phyloP scores from a whole-genome alignment of 202 grass and related monocot genomes.

The Eragrostis tef region DNA sequence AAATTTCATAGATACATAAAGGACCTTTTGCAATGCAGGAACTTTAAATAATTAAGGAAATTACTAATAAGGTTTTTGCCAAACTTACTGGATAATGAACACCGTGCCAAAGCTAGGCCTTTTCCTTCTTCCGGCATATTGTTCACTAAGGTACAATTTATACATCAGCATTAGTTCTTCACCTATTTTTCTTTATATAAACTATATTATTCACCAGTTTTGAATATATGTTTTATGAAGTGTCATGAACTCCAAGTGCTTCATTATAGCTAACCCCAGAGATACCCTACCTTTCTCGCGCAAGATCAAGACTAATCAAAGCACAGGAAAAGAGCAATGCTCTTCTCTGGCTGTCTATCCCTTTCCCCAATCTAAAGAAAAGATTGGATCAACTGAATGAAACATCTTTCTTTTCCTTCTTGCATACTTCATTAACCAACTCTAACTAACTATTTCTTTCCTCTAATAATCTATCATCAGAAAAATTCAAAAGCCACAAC shows the following conservation, averaged over 20 bases:
- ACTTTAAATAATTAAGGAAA: background rate
- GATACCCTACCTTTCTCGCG: constrained; percentile 22
- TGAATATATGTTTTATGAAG: background rate
- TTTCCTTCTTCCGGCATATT: background rate
- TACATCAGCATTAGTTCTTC: background rate
- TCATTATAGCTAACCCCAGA: background rate
- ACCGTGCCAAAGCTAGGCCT: too few relatives aligned
- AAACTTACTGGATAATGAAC: too few relatives aligned
- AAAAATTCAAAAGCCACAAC: background rate
- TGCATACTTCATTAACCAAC: constrained; percentile 26
- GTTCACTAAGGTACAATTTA: background rate
- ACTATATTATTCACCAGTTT: background rate
- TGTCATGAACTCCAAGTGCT: background rate
- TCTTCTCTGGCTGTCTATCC: background rate
- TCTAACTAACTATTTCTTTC: background rate
- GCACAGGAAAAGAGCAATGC: constrained; percentile 11
- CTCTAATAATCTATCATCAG: background rate
- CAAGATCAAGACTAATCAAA: background rate
- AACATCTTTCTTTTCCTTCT: constrained; percentile 39
- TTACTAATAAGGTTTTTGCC: background rate
- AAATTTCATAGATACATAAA: background rate
- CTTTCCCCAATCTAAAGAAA: constrained; percentile 39
- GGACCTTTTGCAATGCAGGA: background rate
- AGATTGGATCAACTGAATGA: constrained; percentile 21
- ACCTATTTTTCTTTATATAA: background rate